Base-by-base conservation (phyloP, 768 basidiomycete genomes). In the Naganishia onofrii region DNA sequence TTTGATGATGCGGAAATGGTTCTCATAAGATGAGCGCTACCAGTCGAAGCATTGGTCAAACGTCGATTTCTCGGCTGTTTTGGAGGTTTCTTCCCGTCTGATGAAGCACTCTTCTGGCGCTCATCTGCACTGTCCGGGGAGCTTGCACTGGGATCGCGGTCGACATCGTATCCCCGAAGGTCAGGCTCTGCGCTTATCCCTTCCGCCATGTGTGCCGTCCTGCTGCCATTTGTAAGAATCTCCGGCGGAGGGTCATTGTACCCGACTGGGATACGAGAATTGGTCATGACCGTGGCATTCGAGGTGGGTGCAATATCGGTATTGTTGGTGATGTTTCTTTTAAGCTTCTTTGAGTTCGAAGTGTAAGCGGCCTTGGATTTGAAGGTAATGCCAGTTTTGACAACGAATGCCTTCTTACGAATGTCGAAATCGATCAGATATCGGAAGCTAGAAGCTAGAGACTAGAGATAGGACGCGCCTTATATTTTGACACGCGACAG, bases 61-160 rank as follows among this genome's bases (percentile, higher is more conserved):
- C 38, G 60, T 44, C 60, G 60, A 29, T 42, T 63, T 63, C 60
- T 63, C 42, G 60, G 60, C 42, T 63, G 60, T 63, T 44, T 63
- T 44, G 60, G 60, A 34, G 60, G 38, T 10, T 63, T 42, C 38
- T 42, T 10, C 28, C 42, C 60, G 21, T 63, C 29, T 28, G 23
- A 31, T 28, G 23, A 31, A 26, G 31, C 42, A 26, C 4, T 29
- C 38, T 46, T 1, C 13, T 63, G 15, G 26, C 2, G 5, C 9
- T 36, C 17, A 38, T 58, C 34, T n/a, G 29, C 12, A 3, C 17
- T 7, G 7, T 12, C n/a, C 13, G 34, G n/a, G 0, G 57, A 34
- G 57, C n/a, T 46, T 13, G 21, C 60, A 12, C 5, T 29, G 17
- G 15, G 1, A 12, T 44, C 60, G 3, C 12, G n/a, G n/a, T 51